Percentiles rank a stretch among this genome's conserved stretches.
phyloP scores from a whole-genome alignment of 208 protist genomes.

The Zelonia costaricensis region DNA sequence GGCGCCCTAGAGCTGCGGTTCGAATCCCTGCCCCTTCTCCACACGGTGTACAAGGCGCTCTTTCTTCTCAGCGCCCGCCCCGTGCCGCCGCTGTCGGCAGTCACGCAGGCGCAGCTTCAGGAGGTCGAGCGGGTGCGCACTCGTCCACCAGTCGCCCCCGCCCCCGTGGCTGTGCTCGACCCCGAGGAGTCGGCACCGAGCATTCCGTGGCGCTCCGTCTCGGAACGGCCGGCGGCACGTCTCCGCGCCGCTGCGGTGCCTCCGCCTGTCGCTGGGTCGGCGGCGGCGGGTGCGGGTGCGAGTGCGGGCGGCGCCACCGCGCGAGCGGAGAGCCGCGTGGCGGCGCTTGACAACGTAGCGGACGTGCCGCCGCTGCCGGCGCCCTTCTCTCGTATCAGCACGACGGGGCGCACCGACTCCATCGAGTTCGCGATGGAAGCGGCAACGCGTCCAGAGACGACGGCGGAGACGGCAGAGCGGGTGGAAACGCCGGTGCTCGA shows the following conservation, averaged over 20 bases:
- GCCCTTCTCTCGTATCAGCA: constrained; percentile 3
- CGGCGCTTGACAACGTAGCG: constrained; percentile 20
- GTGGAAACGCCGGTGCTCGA: too few relatives aligned
- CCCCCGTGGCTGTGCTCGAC: background rate
- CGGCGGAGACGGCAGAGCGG: background rate
- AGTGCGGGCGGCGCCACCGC: background rate
- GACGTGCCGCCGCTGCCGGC: constrained; percentile 23
- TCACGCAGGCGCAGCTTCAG: constrained; percentile 12
- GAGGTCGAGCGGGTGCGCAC: background rate
- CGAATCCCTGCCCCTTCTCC: constrained; percentile 13
- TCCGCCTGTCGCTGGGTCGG: background rate
- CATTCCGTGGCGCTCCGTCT: background rate
- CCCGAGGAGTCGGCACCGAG: background rate
- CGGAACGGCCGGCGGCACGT: background rate
- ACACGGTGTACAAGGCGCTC: constrained; percentile 32
- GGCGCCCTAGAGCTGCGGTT: constrained; percentile 18
- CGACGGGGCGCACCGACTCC: constrained; percentile 3
- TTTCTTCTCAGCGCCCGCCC: constrained; percentile 20
- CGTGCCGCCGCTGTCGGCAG: constrained; percentile 14
- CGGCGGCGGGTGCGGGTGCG: background rate
- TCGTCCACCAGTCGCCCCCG: background rate
- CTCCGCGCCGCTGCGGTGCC: background rate
- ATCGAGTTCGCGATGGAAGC: constrained; percentile 7
- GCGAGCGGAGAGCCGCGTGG: background rate
- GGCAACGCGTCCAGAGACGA: background rate